Evolutionary conservation across 805 yeast genomes (phyloP).

Genomic region (Ogataea angusta): DNA sequence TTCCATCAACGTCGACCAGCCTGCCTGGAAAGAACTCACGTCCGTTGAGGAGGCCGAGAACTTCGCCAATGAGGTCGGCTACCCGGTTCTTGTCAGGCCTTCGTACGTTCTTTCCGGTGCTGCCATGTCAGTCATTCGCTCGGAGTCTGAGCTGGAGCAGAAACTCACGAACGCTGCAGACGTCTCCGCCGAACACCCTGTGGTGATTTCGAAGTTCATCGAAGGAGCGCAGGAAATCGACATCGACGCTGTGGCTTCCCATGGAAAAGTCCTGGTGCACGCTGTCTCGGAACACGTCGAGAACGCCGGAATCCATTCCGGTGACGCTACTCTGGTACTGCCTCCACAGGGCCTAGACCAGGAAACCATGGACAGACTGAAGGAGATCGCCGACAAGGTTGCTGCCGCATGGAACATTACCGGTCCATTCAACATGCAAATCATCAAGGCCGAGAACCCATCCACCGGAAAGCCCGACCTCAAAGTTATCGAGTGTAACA

Average conservation of each 20-base stretch:
- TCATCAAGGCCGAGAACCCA: conserved; percentile 71
- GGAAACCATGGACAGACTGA: conserved; percentile 87
- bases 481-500: conserved; percentile 97
- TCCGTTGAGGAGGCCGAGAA: conserved; percentile 88
- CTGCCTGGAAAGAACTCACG: conserved; percentile 98
- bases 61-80: conserved; percentile 85
- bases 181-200: conserved; percentile 97
- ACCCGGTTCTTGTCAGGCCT: conserved; percentile 96
- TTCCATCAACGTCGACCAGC: conserved; percentile 95
- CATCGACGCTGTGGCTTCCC: conserved; percentile 96
- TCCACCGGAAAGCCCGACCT: conserved; percentile 59
- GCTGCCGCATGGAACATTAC: conserved; percentile 93
- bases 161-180: conserved; percentile 93
- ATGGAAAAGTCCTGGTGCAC: conserved; percentile 93
- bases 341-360: conserved; percentile 95
- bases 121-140: conserved; percentile 96
- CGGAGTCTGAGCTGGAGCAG: conserved; percentile 80
- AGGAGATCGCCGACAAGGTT: conserved; percentile 92
- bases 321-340: conserved; percentile 95
- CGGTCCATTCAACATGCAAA: conserved; percentile 97
- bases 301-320: conserved; percentile 99
- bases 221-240: conserved; percentile 97
- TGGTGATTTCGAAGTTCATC: conserved; percentile 93
- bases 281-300: conserved; percentile 98
- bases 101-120: conserved; percentile 98